Evolutionary conservation across 2,329 filamentous ascomycete genomes (phyloP), one percentile per base, ranked within the genome.

Genomic region (Ophiostoma montium): DNA sequence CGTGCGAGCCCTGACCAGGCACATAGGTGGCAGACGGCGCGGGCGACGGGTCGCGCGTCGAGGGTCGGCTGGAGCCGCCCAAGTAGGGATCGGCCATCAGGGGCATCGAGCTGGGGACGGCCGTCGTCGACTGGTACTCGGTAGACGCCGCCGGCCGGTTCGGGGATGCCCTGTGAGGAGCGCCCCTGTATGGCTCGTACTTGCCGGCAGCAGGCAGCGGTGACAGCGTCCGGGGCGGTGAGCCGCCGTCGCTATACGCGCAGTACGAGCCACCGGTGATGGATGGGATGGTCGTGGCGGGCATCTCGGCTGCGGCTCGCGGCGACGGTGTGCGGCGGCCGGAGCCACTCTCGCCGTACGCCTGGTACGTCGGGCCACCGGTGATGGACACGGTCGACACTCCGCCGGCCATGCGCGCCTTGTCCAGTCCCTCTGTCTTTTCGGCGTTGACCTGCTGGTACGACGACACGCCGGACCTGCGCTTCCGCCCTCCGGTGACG

Each of bases 311-410:
- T 33, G 19, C 18, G 15, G 38, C 30, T 30, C 31, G 33, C 47
- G 21, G 21, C 15, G 32, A 32, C 13, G n/a, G 30, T 7, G 30
- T 35, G n/a, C 11, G 23, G 23, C 18, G n/a, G 5, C 47, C 44
- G 2, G 36, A 49, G 2, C 43, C 47, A 27, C 47, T 47, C 11
- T 46, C 50, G 35, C 46, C 50, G 41, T 51, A 48, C 11, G 46
- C 50, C 3, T 35, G 19, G 10, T 44, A 30, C 11, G 39, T 35
- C 33, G 35, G 35, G 10, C 38, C 38, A 41, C 38, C 38, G 21
- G 38, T 27, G 21, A 41, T 41, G 12, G 38, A 41, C 3, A 41
- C 13, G 13, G 19, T 41, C 21, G 38, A 30, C 38, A 27, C 12
- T 19, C 23, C 39, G 5, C 32, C 45, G 38, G 13, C 12, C 36